A percentile compares a stretch with the other conserved stretches of the same genome.
Evolutionary conservation across 139 green algal species (phyloP).

Genomic region (Chlorella ohadii): DNA sequence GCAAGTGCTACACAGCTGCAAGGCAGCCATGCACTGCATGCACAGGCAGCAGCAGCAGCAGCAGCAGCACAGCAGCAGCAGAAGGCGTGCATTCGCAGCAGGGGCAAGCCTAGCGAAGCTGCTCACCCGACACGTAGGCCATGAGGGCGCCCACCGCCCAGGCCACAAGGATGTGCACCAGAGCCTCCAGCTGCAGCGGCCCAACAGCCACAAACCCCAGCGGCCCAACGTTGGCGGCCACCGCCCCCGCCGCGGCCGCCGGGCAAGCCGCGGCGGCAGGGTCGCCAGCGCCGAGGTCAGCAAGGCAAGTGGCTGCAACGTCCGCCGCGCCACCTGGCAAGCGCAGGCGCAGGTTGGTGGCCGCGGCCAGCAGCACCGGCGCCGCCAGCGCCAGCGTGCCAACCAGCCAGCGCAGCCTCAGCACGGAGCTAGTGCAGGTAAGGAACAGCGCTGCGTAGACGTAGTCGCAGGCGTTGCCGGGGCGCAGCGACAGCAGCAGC

Average conservation of each 20-base stretch:
- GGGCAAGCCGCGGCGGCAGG: not conserved
- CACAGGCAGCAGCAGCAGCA: not conserved
- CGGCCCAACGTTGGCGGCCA: too few relatives aligned
- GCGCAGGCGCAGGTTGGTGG: constrained; percentile 22
- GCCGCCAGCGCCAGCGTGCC: constrained; percentile 33
- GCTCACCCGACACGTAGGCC: constrained; percentile 65
- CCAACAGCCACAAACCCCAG: not conserved
- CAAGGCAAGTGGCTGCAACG: not conserved
- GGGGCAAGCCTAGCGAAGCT: too few relatives aligned
- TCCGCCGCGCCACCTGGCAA: not conserved
- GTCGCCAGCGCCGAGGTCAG: not conserved
- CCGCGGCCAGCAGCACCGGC: constrained; percentile 1
- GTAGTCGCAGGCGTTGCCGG: constrained; percentile 53
- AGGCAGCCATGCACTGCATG: too few relatives aligned
- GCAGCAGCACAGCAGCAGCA: too few relatives aligned
- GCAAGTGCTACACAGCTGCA: too few relatives aligned
- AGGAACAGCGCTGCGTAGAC: constrained; percentile 83
- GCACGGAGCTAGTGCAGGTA: constrained; percentile 78
- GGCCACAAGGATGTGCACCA: constrained; percentile 75
- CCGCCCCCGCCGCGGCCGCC: not conserved
- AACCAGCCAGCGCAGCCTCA: constrained; percentile 75
- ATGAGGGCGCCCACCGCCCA: constrained; percentile 83
- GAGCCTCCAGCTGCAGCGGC: constrained; percentile 62
- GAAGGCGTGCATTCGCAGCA: too few relatives aligned
- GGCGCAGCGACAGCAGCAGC: constrained; percentile 21